phyloP scores from a whole-genome alignment of 345 rosid genomes.

The Euphorbia pulcherrima region DNA sequence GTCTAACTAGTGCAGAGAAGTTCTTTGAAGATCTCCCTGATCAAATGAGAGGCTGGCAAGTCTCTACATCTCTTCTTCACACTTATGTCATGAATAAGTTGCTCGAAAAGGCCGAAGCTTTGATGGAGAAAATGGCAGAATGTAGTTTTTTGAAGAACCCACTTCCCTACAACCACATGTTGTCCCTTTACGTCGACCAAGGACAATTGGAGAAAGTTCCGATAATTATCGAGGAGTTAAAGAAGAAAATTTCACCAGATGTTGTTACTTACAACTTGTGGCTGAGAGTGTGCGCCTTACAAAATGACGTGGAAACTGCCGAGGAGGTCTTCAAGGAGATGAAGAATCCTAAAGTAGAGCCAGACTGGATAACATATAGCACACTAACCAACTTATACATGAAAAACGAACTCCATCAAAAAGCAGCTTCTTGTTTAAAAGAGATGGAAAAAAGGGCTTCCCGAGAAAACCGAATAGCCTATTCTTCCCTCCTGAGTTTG shows the following conservation, averaged over 20 bases:
- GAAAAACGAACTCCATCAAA: constrained; percentile 43
- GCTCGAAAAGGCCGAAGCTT: constrained; percentile 64
- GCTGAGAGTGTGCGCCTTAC: constrained; percentile 53
- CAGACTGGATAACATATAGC: constrained; percentile 86
- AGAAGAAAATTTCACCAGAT: constrained; percentile 57
- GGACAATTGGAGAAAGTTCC: constrained; percentile 58
- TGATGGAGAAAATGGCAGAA: constrained; percentile 72
- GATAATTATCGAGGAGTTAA: constrained; percentile 49
- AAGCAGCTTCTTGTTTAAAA: constrained; percentile 59
- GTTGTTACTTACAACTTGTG: constrained; percentile 67
- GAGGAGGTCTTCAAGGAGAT: constrained; percentile 55
- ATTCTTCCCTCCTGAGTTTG: constrained; percentile 72
- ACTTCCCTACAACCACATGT: constrained; percentile 74
- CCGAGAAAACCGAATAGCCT: constrained; percentile 49
- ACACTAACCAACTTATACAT: constrained; percentile 55
- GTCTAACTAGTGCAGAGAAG: constrained; percentile 77
- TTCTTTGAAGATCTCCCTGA: constrained; percentile 86
- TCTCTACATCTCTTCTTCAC: constrained; percentile 85
- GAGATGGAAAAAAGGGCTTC: constrained; percentile 84
- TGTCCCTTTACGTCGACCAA: constrained; percentile 54
- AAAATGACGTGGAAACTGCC: constrained; percentile 52
- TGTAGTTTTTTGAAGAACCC: constrained; percentile 59
- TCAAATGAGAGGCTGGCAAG: constrained; percentile 51
- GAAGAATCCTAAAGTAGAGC: constrained; percentile 52
- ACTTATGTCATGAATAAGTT: constrained; percentile 54